A percentile compares a stretch with the other conserved stretches of the same genome.
phyloP scores from a whole-genome alignment of 805 yeast genomes.

The Metschnikowia lachancei region DNA sequence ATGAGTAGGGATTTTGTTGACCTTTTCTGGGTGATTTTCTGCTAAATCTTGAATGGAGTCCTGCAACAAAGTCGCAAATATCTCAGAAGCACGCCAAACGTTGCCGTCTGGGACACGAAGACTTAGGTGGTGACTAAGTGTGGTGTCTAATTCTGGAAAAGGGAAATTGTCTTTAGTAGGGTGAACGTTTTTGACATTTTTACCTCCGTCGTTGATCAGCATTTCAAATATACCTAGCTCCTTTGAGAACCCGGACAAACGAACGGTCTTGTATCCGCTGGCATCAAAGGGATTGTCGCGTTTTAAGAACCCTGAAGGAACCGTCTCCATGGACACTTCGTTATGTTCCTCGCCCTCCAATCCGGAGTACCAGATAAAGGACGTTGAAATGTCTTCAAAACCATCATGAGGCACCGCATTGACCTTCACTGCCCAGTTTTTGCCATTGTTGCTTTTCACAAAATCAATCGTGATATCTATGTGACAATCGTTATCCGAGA shows the following conservation, averaged over 20 bases:
- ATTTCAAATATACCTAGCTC: slow-evolving; percentile 68
- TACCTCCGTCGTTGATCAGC: slow-evolving; percentile 55
- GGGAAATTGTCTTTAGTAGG: slow-evolving; percentile 30
- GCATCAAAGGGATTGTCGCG: slow-evolving; percentile 26
- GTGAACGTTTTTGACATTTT: slow-evolving; percentile 36
- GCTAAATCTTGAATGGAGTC: slow-evolving; percentile 58
- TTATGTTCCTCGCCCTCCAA: slow-evolving; percentile 47
- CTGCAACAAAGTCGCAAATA: slow-evolving; percentile 65
- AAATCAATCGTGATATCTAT: slow-evolving; percentile 67
- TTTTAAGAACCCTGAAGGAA: slow-evolving; percentile 26
- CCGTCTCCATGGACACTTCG: slow-evolving; percentile 9
- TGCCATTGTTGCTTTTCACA: slow-evolving; percentile 66
- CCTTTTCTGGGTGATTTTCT: slow-evolving; percentile 21
- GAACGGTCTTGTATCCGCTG: slow-evolving; percentile 39
- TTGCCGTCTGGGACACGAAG: slow-evolving; percentile 68
- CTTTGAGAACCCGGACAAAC: slow-evolving; percentile 46
- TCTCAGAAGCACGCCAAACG: slow-evolving; percentile 76
- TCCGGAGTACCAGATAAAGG: slow-evolving; percentile 76
- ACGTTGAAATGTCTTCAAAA: slow-evolving; percentile 47
- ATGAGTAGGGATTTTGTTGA: slow-evolving; percentile 41
- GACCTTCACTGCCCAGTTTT: slow-evolving; percentile 79
- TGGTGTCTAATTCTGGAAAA: slow-evolving; percentile 52
- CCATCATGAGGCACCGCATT: slow-evolving; percentile 60
- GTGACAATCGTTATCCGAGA: slow-evolving; percentile 63
- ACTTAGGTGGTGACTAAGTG: slow-evolving; percentile 61